A percentile compares a stretch with the other conserved stretches of the same genome.
phyloP scores from a whole-genome alignment of 2,329 filamentous ascomycete genomes.

The Xylaria sp. region DNA sequence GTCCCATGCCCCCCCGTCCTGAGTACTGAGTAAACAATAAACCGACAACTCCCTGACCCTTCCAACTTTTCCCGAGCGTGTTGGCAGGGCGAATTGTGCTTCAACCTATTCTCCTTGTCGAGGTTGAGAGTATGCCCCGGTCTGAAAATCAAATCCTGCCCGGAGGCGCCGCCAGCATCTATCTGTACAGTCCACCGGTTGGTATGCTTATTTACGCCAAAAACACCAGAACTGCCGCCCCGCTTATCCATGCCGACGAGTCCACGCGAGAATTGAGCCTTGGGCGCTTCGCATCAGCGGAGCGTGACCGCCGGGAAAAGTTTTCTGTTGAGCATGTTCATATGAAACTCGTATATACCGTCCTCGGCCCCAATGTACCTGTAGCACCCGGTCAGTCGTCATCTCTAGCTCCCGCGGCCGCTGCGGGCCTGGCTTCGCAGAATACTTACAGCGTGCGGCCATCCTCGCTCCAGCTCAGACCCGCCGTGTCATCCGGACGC shows the following conservation, averaged over 20 bases:
- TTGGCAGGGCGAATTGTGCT: background rate
- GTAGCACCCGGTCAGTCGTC: constrained; percentile 26
- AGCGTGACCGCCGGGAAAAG: constrained; percentile 64
- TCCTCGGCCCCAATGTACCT: constrained; percentile 74
- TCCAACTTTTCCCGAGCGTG: constrained; percentile 29
- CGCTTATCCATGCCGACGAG: constrained; percentile 21
- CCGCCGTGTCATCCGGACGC: constrained; percentile 67
- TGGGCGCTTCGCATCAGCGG: constrained; percentile 53
- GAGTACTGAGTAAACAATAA: constrained; percentile 19
- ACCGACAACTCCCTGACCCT: constrained; percentile 23
- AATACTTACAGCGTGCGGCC: constrained; percentile 69
- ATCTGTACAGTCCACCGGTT: constrained; percentile 24
- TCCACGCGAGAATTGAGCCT: constrained; percentile 8
- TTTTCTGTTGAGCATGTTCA: constrained; percentile 72
- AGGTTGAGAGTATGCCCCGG: constrained; percentile 1
- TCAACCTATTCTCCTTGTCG: constrained; percentile 4
- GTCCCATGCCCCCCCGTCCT: constrained; percentile 9
- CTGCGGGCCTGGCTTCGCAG: background rate
- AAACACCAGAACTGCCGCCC: constrained; percentile 24
- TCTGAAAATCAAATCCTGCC: constrained; percentile 17
- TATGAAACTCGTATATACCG: constrained; percentile 78
- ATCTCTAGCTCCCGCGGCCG: background rate
- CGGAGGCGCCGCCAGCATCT: constrained; percentile 20
- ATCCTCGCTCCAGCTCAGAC: constrained; percentile 70
- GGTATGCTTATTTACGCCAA: constrained; percentile 34